A percentile compares a stretch with the other conserved stretches of the same genome.
Conservation (phyloP, 345 rosid genomes). For the Eucalyptus grandis region DNA sequence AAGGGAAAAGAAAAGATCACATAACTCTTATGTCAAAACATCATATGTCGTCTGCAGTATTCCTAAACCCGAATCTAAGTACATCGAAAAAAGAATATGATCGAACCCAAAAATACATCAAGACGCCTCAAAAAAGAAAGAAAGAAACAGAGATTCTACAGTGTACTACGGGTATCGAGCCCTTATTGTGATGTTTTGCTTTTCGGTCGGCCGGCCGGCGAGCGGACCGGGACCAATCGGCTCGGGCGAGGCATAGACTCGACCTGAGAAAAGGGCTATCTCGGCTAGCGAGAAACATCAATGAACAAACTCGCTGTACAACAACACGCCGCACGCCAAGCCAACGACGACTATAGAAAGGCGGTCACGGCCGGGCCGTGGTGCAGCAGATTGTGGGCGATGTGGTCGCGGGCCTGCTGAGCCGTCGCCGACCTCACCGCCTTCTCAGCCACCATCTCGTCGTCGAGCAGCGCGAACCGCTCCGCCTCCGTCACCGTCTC, state of each 20-base stretch:
- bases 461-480: constrained; percentile 44
- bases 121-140: neutral
- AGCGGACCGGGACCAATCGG: neutral
- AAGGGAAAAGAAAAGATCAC: too few species aligned
- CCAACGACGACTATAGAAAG: neutral
- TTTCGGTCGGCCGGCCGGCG: neutral
- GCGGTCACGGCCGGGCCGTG: constrained; percentile 46
- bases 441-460: constrained; percentile 52
- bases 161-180: neutral
- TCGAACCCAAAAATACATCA: neutral
- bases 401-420: constrained; percentile 44
- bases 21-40: neutral
- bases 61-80: neutral
- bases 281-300: too few species aligned
- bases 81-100: neutral
- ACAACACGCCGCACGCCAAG: neutral
- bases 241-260: neutral
- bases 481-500: constrained; percentile 38
- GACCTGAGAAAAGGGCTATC: neutral
- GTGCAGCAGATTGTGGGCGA: constrained; percentile 70
- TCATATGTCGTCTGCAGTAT: neutral
- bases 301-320: neutral
- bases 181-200: neutral
- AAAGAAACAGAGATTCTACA: neutral
- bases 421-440: constrained; percentile 32